Conservation (phyloP, 352 stramenopile species). For the Blastocystis sp. region DNA sequence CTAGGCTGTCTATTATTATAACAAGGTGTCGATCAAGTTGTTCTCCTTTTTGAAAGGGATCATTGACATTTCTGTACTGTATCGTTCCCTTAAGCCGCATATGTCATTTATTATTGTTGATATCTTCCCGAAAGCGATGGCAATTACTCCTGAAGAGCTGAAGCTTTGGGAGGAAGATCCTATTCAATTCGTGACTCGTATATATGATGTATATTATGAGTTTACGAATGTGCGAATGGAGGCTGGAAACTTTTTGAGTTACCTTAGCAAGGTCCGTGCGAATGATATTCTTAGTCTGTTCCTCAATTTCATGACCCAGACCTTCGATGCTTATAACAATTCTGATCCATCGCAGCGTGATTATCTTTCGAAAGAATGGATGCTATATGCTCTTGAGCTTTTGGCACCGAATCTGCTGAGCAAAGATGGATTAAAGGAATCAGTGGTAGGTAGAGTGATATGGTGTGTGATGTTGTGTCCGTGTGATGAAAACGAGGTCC, state of each 20-base stretch:
- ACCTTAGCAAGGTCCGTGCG: conserved; percentile 48
- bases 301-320: conserved; percentile 12
- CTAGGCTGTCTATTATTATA: conserved; percentile 6
- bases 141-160: background rate
- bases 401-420: conserved; percentile 14
- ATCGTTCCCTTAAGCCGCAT: background rate
- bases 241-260: conserved; percentile 1
- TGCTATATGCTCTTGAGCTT: conserved; percentile 35
- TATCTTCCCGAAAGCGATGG: conserved; percentile 15
- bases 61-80: background rate
- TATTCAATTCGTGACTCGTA: conserved; percentile 37
- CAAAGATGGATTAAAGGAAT: background rate
- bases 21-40: conserved; percentile 17
- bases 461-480: background rate
- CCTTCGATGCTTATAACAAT: conserved; percentile 22
- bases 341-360: background rate
- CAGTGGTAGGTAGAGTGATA: background rate
- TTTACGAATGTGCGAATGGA: conserved; percentile 26
- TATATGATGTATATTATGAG: conserved; percentile 48
- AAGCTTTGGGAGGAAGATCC: conserved; percentile 33
- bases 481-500: conserved; percentile 47
- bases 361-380: conserved; percentile 48
- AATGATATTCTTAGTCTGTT: conserved; percentile 51
- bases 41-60: conserved; percentile 30
- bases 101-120: conserved; percentile 21